Conservation (phyloP, 352 stramenopile genomes). For the Phytophthora podocarpi region DNA sequence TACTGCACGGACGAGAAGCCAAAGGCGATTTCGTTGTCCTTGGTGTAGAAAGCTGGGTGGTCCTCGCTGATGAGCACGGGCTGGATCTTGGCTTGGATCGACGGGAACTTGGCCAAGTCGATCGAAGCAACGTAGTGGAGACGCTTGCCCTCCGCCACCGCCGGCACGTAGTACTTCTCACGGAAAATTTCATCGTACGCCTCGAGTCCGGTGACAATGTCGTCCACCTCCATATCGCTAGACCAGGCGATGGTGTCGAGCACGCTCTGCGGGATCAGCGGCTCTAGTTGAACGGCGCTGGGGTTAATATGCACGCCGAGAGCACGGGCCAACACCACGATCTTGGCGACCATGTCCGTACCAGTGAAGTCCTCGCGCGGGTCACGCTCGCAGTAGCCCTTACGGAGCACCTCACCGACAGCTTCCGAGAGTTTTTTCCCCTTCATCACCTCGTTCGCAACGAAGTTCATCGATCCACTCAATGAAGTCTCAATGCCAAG, state of each 20-base stretch:
- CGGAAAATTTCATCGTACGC: slow-evolving; percentile 64
- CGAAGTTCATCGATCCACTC: slow-evolving; percentile 78
- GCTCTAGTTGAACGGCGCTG: slow-evolving; percentile 54
- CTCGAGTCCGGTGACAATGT: slow-evolving; percentile 54
- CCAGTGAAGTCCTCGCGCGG: slow-evolving; percentile 74
- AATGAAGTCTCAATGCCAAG: slow-evolving; percentile 59
- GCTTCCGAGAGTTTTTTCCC: slow-evolving; percentile 64
- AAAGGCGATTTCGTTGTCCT: slow-evolving; percentile 79
- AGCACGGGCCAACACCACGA: slow-evolving; percentile 67
- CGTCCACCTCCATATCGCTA: slow-evolving; percentile 47
- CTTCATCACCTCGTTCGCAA: slow-evolving; percentile 80
- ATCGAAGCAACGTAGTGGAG: slow-evolving; percentile 76
- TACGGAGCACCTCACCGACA: slow-evolving; percentile 48
- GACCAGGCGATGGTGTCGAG: slow-evolving; percentile 57
- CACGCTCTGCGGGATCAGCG: slow-evolving; percentile 51
- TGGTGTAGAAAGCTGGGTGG: slow-evolving; percentile 61
- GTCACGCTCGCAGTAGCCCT: slow-evolving; percentile 74
- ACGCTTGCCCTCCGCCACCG: slow-evolving; percentile 48
- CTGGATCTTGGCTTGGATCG: slow-evolving; percentile 53
- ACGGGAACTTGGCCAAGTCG: slow-evolving; percentile 54
- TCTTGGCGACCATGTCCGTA: slow-evolving; percentile 70
- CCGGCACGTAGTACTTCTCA: slow-evolving; percentile 55
- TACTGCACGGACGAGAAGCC: slow-evolving; percentile 79
- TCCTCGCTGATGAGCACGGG: slow-evolving; percentile 63
- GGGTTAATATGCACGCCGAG: slow-evolving; percentile 60